Evolutionary conservation across 176 grass and related monocot genomes (phyloP).

Genomic region (Lolium rigidum): DNA sequence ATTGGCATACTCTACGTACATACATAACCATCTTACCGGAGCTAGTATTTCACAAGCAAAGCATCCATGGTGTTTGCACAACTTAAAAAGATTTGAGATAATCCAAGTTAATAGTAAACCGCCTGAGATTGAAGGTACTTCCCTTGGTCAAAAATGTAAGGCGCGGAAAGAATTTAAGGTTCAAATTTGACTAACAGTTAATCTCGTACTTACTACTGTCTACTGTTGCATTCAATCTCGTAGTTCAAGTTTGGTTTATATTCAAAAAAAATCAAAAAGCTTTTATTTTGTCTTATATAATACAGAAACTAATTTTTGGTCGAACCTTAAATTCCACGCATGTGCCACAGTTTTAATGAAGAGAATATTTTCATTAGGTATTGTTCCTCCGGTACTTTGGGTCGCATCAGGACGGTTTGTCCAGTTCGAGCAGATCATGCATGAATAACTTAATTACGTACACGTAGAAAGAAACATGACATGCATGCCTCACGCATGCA

Average conservation of each 20-base stretch:
- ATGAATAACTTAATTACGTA: constrained; percentile 25
- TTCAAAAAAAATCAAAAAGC: too few species aligned
- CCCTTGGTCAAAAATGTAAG: neutral
- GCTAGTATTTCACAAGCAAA: neutral
- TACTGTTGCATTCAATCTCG: too few species aligned
- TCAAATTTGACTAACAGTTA: neutral
- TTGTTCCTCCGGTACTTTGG: neutral
- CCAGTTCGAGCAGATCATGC: neutral
- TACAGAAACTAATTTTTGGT: neutral
- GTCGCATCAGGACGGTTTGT: neutral
- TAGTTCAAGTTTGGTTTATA: too few species aligned
- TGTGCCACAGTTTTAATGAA: neutral
- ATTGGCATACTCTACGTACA: neutral
- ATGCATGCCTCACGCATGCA: neutral
- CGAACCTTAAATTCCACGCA: neutral
- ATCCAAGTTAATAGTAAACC: neutral
- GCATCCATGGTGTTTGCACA: neutral
- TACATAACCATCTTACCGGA: neutral
- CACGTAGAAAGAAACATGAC: neutral
- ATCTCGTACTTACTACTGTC: too few species aligned
- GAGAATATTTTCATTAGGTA: neutral
- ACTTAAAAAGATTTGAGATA: neutral
- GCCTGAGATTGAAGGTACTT: neutral
- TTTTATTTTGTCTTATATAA: neutral
- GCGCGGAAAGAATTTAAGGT: neutral